Percentiles rank a stretch among this genome's conserved stretches.
Evolutionary conservation across 2,329 filamentous ascomycete genomes (phyloP).

Genomic region (Mycosphaerella sp.): DNA sequence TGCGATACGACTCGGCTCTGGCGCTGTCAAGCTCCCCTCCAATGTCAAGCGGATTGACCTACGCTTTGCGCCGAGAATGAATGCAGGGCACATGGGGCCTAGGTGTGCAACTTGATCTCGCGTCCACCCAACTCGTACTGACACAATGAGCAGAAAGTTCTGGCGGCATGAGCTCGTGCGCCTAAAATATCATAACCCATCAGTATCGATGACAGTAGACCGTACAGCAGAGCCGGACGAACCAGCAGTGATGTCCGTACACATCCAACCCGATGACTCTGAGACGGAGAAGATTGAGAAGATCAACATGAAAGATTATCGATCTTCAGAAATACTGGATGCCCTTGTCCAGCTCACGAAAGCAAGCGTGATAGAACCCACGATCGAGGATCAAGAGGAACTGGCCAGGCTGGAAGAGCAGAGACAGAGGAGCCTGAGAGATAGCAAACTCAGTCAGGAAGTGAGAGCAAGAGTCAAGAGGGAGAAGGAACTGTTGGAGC

Average conservation of each 20-base stretch:
- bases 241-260: slow-evolving; percentile 59
- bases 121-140: background rate
- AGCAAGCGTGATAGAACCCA: slow-evolving; percentile 53
- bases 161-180: slow-evolving; percentile 76
- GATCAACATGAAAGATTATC: slow-evolving; percentile 56
- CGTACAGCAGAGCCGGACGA: slow-evolving; percentile 54
- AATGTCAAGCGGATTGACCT: slow-evolving; percentile 70
- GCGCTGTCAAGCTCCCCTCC: slow-evolving; percentile 72
- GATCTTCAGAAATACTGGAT: slow-evolving; percentile 57
- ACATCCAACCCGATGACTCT: slow-evolving; percentile 43
- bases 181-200: slow-evolving; percentile 91
- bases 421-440: slow-evolving; percentile 46
- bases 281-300: slow-evolving; percentile 35
- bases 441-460: slow-evolving; percentile 50
- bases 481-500: slow-evolving; percentile 54
- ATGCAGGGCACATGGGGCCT: slow-evolving; percentile 65
- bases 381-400: slow-evolving; percentile 54
- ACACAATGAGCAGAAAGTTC: slow-evolving; percentile 61
- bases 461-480: slow-evolving; percentile 53
- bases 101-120: slow-evolving; percentile 46
- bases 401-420: slow-evolving; percentile 54
- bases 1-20: slow-evolving; percentile 70
- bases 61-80: slow-evolving; percentile 58
- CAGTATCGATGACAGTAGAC: slow-evolving; percentile 74
- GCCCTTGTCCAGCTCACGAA: slow-evolving; percentile 58